phyloP scores from a whole-genome alignment of 495 filamentous ascomycete species.

The Penicillium soppii region DNA sequence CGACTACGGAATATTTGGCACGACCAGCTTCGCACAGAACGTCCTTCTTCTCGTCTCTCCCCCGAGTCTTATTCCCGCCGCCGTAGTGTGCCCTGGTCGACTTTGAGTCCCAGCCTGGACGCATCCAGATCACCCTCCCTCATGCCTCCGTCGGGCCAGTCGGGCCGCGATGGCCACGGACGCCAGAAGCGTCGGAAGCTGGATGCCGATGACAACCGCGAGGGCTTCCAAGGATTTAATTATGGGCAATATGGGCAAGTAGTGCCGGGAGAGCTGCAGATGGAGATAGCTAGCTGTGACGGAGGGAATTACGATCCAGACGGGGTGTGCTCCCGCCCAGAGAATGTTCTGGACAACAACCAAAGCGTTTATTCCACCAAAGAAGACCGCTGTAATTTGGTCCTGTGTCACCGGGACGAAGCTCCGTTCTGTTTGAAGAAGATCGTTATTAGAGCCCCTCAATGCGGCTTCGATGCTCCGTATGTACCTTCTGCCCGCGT shows the following conservation, averaged over 20 bases:
- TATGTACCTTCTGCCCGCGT: slow-evolving; percentile 49
- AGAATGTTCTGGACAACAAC: slow-evolving; percentile 83
- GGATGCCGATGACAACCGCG: slow-evolving; percentile 56
- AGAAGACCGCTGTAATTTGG: slow-evolving; percentile 76
- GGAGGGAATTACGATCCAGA: slow-evolving; percentile 69
- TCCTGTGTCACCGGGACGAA: slow-evolving; percentile 75
- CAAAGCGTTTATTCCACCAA: slow-evolving; percentile 86
- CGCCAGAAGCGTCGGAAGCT: slow-evolving; percentile 73
- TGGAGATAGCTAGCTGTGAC: slow-evolving; percentile 88
- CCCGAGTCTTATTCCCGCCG: neutral
- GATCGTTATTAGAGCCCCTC: slow-evolving; percentile 84
- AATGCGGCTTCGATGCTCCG: slow-evolving; percentile 79
- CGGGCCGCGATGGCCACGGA: slow-evolving; percentile 35
- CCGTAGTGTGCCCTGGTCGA: slow-evolving; percentile 12
- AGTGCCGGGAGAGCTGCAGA: slow-evolving; percentile 71
- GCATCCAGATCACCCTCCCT: slow-evolving; percentile 30
- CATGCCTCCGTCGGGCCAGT: slow-evolving; percentile 32
- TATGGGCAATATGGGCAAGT: slow-evolving; percentile 85
- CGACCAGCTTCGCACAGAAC: slow-evolving; percentile 10
- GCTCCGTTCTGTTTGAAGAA: slow-evolving; percentile 79
- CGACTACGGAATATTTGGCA: slow-evolving; percentile 10
- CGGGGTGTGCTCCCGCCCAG: slow-evolving; percentile 60
- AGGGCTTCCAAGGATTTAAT: slow-evolving; percentile 58
- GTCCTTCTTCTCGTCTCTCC: neutral
- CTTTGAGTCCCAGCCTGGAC: neutral